Base-by-base conservation (phyloP, 805 yeast species). In the Spathaspora boniae region DNA sequence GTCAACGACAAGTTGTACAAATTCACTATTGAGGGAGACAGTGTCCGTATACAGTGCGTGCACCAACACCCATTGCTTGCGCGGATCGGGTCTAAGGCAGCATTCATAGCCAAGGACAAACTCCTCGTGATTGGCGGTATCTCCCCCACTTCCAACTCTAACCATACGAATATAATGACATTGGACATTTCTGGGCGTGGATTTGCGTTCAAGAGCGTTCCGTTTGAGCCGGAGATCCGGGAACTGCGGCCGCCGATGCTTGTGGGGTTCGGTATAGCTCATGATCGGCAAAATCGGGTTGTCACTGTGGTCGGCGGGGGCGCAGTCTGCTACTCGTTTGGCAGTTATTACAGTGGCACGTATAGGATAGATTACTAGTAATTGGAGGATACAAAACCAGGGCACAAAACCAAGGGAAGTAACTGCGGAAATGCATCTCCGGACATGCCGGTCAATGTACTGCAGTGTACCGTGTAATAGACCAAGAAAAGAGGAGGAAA, bases 251-350 rank as follows among this genome's bases (percentile, higher is more conserved):
- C 78, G 4, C 68, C 69, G 2, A 60, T 80, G 37, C 56, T 80
- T 7, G 68, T 77, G 7, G 88, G 88, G 1, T 72, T 72, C 42
- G 73, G 70, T 23, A 36, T 72, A 16, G 53, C 60, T 9, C 50
- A 53, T 3, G 24, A 54, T 3, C 43, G 44, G 5, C 15, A 53
- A 5, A 35, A n/a, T n/a, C n/a, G n/a, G n/a, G n/a, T n/a, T n/a
- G n/a, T n/a, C 58, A 15, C 29, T 9, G 36, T 60, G 3, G 43
- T 76, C 28, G 83, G 80, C 6, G 91, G 94, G 3, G 94, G 94
- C 3, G 89, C 84, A 0, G 86, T 84, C 1, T 85, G 94, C 51
- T 85, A 81, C 45, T 82, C 89, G 1, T 86, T 84, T 59, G 95
- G 95, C 0, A 63, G 66, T 41, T 54, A 48, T 31, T 65, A 61